phyloP scores from a whole-genome alignment of 208 protist species.

The Trypanosoma congolense region DNA sequence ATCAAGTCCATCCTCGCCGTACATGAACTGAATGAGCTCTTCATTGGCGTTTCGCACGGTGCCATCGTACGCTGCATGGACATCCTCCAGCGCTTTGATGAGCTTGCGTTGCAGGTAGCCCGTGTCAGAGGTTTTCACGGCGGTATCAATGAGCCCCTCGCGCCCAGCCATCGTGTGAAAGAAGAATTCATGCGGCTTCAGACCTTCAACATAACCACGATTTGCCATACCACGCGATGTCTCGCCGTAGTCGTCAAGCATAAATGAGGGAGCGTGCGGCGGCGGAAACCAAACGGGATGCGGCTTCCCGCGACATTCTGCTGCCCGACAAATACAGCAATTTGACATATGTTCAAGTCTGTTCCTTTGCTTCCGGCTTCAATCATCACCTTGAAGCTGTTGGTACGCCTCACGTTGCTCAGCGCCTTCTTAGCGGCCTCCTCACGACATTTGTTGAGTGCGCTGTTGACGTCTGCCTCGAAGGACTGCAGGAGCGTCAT shows the following conservation, averaged over 20 bases:
- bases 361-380: constrained; percentile 98
- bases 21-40: constrained; percentile 96
- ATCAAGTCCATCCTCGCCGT: constrained; percentile 99
- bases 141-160: constrained; percentile 99
- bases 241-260: constrained; percentile 97
- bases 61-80: constrained; percentile 97
- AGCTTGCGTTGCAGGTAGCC: constrained; percentile 93
- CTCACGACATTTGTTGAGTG: constrained; percentile 91
- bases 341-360: constrained; percentile 99
- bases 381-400: constrained; percentile 97
- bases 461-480: constrained; percentile 96
- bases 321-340: constrained; percentile 99
- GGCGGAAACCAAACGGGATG: constrained; percentile 97
- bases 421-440: constrained; percentile 86
- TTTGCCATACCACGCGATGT: constrained; percentile 97
- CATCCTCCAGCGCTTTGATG: constrained; percentile 98
- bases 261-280: constrained; percentile 98
- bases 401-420: constrained; percentile 78
- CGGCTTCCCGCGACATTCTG: constrained; percentile 99
- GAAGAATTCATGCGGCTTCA: constrained; percentile 99
- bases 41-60: constrained; percentile 96
- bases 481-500: constrained; percentile 97
- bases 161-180: constrained; percentile 99
- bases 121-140: constrained; percentile 99
- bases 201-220: constrained; percentile 97